Evolutionary conservation across 2,329 filamentous ascomycete genomes (phyloP), one percentile per base, ranked within the genome.

Genomic region (Zelopaecilomyces penicillatus): DNA sequence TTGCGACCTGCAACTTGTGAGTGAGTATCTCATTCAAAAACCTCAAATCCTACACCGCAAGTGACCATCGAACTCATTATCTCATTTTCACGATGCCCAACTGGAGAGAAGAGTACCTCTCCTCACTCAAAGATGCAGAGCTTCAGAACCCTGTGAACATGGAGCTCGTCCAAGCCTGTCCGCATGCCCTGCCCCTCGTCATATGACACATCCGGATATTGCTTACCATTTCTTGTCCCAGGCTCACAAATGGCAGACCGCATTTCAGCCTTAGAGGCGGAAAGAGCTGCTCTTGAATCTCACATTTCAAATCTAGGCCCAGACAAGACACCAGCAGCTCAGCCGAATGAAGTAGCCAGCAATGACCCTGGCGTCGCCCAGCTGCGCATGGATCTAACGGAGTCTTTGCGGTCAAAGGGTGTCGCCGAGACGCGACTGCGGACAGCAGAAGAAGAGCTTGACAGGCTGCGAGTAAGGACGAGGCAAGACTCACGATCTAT

Each of bases 101-200:
- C 69, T 94, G 90, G 86, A 78, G 83, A 58, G 81, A 86, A 53
- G 85, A 94, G 57, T 96, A 95, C 64, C 73, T 87, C 50, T 72
- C 78, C 50, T 83, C 84, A 52, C 73, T 97, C 52, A 76, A 80
- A 54, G 82, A 84, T 56, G 86, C 87, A 56, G 75, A 80, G 57
- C 75, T 80, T 50, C 84, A 88, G 47, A 74, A 69, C 52, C 71
- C 74, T 5, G 69, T 80, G 48, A 78, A 79, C 52, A 69, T 70
- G 57, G 75, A 81, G 42, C 76, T 94, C 49, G 85, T 95, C 57
- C 76, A 88, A 61, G 83, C 86, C 50, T 95, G 90, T 95, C 62
- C 54, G 78, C 50, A 44, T 19, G 19, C 19, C 19, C 19, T 19
- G 19, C 19, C 19, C 19, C 19, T 19, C 19, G 19, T 19, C 19